Evolutionary conservation across 768 basidiomycete genomes (phyloP), one percentile per base, ranked within the genome.

Genomic region (Boletus eberwhitei): DNA sequence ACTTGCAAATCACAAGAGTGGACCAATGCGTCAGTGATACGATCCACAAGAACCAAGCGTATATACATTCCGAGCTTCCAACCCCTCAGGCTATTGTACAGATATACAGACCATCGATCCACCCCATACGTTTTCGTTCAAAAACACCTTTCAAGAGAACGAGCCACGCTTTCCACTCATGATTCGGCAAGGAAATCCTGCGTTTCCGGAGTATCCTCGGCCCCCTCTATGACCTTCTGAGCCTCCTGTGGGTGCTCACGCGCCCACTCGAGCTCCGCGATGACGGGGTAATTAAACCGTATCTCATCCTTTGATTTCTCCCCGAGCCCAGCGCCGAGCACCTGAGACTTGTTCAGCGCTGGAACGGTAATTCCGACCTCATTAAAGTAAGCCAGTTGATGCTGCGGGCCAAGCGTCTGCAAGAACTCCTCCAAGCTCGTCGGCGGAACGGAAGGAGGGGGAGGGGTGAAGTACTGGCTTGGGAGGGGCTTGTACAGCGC

Each of bases 211-310:
- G 21, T 8, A 2, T 1, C 36, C 21, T 50, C 37, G n/a, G 21
- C 17, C 19, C 24, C 16, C 0, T 48, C 29, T n/a, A 53, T 55
- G 17, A 35, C 51, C 12, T 21, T 21, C 32, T 45, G 4, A 13
- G 41, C 39, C 11, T 63, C 51, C 13, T 8, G 6, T 4, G 61
- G 61, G 43, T 62, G 38, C 48, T 62, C 61, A 4, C n/a, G 42
- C 14, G 41, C 57, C 57, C 58, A 64, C 37, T 63, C 47, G 3
- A 54, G 29, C 24, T 24, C 40, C 1, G 35, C 22, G n/a, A 60
- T 53, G 43, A 57, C 16, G 16, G 58, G 62, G 16, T 43, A 40
- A 13, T 46, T 38, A 21, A 47, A 47, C 17, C 32, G 32, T 14
- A 5, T 36, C 19, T 57, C 52, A 4, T 36, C 21, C 35, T 32